Conservation (phyloP, 176 grass and related monocot genomes). For the Oryza officinalis region DNA sequence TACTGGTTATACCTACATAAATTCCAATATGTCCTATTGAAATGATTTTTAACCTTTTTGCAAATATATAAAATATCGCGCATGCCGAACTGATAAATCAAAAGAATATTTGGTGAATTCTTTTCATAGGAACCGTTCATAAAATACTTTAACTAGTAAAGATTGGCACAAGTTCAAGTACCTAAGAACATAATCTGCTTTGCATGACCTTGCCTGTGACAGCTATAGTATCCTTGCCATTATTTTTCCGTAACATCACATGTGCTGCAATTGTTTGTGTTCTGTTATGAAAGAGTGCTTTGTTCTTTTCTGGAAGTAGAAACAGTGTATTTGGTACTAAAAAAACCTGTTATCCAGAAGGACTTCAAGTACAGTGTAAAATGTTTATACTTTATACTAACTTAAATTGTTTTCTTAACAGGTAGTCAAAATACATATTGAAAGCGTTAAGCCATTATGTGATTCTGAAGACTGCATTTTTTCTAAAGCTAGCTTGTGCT, state of each 20-base stretch:
- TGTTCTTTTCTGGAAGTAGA: constrained; percentile 11
- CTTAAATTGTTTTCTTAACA: constrained; percentile 29
- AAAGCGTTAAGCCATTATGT: constrained; percentile 35
- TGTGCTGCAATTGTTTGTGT: constrained; percentile 17
- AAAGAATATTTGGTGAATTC: background rate
- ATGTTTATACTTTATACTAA: constrained; percentile 19
- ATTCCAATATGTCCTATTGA: background rate
- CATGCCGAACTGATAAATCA: background rate
- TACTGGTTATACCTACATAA: constrained; percentile 2
- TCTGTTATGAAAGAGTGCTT: background rate
- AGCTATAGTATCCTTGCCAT: constrained; percentile 1
- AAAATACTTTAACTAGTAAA: no score
- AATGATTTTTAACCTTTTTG: background rate
- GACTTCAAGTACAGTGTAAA: background rate
- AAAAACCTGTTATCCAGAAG: background rate
- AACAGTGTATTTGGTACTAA: constrained; percentile 23
- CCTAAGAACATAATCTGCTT: no score
- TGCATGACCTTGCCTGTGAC: background rate
- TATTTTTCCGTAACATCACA: background rate
- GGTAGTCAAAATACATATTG: constrained; percentile 53
- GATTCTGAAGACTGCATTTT: constrained; percentile 45
- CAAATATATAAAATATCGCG: constrained; percentile 4
- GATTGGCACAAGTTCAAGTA: no score
- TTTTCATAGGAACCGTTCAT: background rate
- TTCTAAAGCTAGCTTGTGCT: constrained; percentile 47